These are phyloP conservation scores for Blastomyces silverae DNA, from an alignment of 2,329 filamentous ascomycete genomes.

Conservation along the genomic window DNA sequence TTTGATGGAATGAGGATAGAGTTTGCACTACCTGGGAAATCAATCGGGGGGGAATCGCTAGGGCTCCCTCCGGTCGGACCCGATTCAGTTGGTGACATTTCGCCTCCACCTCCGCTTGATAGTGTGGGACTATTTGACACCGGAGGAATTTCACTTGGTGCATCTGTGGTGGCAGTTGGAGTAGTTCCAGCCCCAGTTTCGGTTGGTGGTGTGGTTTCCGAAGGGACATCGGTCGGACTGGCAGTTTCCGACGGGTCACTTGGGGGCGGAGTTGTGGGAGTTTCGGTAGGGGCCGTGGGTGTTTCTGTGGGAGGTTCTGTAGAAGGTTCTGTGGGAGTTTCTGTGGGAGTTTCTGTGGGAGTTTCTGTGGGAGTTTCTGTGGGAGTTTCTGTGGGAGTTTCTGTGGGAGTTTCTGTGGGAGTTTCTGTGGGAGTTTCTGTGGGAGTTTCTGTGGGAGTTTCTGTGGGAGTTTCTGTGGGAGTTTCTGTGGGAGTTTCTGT, in stretches of 20 bases:
- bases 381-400: neutral
- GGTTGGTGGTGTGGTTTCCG: neutral
- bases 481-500: neutral
- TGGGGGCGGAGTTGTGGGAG: neutral
- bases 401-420: neutral
- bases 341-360: neutral
- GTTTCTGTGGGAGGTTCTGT: neutral
- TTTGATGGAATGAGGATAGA: neutral
- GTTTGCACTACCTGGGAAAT: constrained; percentile 10
- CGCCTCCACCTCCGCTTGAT: neutral
- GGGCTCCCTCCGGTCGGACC: neutral
- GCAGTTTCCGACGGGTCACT: neutral
- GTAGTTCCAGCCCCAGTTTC: neutral
- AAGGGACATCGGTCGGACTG: neutral
- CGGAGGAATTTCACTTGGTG: neutral
- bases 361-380: neutral
- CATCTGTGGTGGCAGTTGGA: constrained; percentile 1
- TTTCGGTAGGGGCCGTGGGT: neutral
- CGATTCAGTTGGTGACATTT: neutral
- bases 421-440: neutral
- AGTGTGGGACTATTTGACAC: neutral
- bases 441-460: neutral
- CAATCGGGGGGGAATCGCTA: neutral
- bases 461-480: neutral
- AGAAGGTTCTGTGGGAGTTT: neutral